A percentile compares a stretch with the other conserved stretches of the same genome.
Evolutionary conservation across 2,329 filamentous ascomycete species (phyloP).

Genomic region (Pseudogymnoascus sp.): DNA sequence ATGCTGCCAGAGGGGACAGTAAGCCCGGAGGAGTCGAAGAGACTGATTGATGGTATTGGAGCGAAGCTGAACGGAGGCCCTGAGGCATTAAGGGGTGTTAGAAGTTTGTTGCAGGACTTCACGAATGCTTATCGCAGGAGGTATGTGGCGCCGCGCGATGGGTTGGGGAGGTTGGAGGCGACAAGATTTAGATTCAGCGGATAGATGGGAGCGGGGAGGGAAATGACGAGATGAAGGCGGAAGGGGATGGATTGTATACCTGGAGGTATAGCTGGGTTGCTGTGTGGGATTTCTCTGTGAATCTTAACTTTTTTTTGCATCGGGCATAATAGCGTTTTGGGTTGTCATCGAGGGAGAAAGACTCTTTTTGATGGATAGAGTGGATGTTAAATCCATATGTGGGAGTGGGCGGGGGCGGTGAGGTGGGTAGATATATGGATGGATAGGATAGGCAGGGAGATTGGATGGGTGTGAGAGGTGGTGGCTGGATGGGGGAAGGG

Average conservation of each 20-base stretch:
- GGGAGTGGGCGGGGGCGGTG: not conserved
- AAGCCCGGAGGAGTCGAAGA: conserved; percentile 68
- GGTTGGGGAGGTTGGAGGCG: conserved; percentile 78
- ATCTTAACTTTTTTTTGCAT: conserved; percentile 5
- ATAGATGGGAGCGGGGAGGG: conserved; percentile 13
- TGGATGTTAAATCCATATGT: conserved; percentile 5
- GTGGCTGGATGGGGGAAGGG: not conserved
- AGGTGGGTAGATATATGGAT: not conserved
- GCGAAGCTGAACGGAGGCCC: conserved; percentile 63
- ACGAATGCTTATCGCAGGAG: conserved; percentile 88
- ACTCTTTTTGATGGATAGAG: not conserved
- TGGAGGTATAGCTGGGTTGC: not conserved
- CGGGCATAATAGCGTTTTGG: conserved; percentile 4
- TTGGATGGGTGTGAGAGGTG: not conserved
- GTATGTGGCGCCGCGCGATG: conserved; percentile 91
- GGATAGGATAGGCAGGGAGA: not conserved
- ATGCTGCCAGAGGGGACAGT: conserved; percentile 79
- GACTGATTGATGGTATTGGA: conserved; percentile 71
- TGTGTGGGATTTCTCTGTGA: not conserved
- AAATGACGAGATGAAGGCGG: not conserved
- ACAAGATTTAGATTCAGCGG: conserved; percentile 69
- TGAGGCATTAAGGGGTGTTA: conserved; percentile 62
- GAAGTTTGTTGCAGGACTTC: conserved; percentile 86
- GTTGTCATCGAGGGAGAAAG: not conserved
- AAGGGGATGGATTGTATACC: not conserved